phyloP scores from a whole-genome alignment of 1,284 basidiomycete genomes.

The Leccinum subfulvum region DNA sequence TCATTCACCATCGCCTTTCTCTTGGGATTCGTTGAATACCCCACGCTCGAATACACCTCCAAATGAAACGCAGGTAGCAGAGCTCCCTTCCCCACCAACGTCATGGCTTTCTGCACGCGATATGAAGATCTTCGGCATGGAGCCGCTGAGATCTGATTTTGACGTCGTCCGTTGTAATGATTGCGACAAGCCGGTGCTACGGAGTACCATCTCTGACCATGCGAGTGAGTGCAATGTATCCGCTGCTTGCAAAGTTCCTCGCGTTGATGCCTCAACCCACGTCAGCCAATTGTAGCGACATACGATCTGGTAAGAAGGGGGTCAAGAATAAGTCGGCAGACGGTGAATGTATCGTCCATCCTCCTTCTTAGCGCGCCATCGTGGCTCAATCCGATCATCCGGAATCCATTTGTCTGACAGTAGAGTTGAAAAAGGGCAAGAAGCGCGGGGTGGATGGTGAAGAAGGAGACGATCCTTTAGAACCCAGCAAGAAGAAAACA shows the following conservation, averaged over 20 bases:
- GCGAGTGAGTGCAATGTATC: conserved; percentile 49
- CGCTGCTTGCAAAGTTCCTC: background rate
- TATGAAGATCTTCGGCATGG: conserved; percentile 83
- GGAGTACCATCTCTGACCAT: conserved; percentile 76
- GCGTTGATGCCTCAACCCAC: conserved; percentile 5
- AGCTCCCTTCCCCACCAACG: conserved; percentile 67
- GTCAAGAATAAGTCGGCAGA: conserved; percentile 36
- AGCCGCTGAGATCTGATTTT: conserved; percentile 67
- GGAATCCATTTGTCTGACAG: conserved; percentile 14
- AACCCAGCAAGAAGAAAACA: conserved; percentile 73
- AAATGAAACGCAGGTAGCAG: conserved; percentile 36
- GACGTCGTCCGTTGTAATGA: conserved; percentile 76
- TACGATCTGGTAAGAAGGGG: conserved; percentile 35
- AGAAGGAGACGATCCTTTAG: conserved; percentile 53
- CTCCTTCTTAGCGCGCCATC: conserved; percentile 6
- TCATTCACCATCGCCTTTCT: conserved; percentile 47
- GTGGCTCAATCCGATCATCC: conserved; percentile 11
- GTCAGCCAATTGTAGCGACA: conserved; percentile 34
- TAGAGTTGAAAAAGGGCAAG: conserved; percentile 45
- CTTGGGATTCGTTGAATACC: conserved; percentile 52
- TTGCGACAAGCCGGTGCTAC: conserved; percentile 74
- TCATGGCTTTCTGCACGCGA: conserved; percentile 80
- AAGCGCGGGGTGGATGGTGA: conserved; percentile 75
- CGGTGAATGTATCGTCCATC: conserved; percentile 43
- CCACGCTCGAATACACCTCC: conserved; percentile 30